These are phyloP conservation scores for Yamadazyma kitorensis DNA, from an alignment of 805 yeast genomes.

Conservation along the genomic window DNA sequence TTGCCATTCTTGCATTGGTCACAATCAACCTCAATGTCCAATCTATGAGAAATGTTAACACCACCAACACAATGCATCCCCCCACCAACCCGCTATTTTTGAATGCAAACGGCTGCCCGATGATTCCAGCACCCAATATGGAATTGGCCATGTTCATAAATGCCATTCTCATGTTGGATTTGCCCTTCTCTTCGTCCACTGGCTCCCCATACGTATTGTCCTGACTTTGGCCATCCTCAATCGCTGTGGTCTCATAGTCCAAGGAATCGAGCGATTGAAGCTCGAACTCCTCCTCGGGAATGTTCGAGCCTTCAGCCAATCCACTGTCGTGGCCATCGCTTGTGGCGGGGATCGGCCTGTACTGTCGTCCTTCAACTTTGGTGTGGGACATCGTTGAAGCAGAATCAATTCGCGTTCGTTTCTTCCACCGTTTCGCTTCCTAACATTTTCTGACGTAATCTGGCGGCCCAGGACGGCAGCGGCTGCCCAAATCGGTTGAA, in stretches of 20 bases:
- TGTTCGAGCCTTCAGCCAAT: too few relatives aligned
- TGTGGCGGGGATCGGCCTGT: conserved; percentile 4
- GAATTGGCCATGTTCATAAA: conserved; percentile 97
- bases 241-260: conserved; percentile 11
- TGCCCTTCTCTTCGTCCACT: conserved; percentile 25
- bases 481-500: too few relatives aligned
- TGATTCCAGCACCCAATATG: conserved; percentile 92
- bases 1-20: conserved; percentile 73
- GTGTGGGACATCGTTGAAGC: too few relatives aligned
- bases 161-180: conserved; percentile 67
- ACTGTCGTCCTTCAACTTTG: conserved; percentile 5
- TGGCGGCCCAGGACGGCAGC: too few relatives aligned
- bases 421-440: too few relatives aligned
- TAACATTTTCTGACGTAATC: too few relatives aligned
- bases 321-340: conserved; percentile 7
- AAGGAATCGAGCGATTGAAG: conserved; percentile 18
- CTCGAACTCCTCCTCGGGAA: conserved; percentile 17
- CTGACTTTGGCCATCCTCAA: background rate
- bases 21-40: conserved; percentile 85
- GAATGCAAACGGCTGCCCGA: conserved; percentile 90
- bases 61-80: conserved; percentile 59
- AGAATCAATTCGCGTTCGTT: too few relatives aligned
- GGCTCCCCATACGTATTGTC: background rate
- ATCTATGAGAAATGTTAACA: conserved; percentile 71
- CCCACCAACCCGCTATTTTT: conserved; percentile 75